Evolutionary conservation across 208 protist species (phyloP).

Genomic region (Trypanosoma congolense): DNA sequence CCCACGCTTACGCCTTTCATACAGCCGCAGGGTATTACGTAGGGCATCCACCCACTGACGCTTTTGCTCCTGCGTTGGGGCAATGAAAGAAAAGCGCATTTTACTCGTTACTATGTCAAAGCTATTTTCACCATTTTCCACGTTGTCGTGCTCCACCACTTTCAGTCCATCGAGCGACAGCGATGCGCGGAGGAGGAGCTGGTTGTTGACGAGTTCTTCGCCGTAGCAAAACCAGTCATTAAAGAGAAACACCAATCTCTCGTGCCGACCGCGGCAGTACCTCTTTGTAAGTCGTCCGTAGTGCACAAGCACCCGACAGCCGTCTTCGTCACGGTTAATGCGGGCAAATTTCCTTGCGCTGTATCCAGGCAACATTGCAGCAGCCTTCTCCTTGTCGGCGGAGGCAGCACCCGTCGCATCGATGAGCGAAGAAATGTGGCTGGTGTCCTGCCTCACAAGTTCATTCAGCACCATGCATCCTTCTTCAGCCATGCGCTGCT

Average conservation of each 20-base stretch:
- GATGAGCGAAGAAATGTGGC: slow-evolving; percentile 48
- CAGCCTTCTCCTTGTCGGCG: background rate
- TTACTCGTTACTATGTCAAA: slow-evolving; percentile 58
- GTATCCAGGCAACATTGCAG: slow-evolving; percentile 1
- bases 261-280: slow-evolving; percentile 57
- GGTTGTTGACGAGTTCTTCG: slow-evolving; percentile 66
- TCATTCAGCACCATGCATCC: slow-evolving; percentile 53
- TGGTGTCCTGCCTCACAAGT: slow-evolving; percentile 47
- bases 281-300: slow-evolving; percentile 64
- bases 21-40: slow-evolving; percentile 37
- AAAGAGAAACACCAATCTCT: slow-evolving; percentile 79
- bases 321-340: slow-evolving; percentile 14
- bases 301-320: slow-evolving; percentile 53
- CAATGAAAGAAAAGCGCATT: slow-evolving; percentile 54
- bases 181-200: slow-evolving; percentile 57
- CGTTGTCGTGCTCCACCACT: slow-evolving; percentile 44
- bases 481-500: slow-evolving; percentile 45
- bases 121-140: slow-evolving; percentile 27
- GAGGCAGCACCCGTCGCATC: slow-evolving; percentile 27
- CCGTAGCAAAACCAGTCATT: slow-evolving; percentile 75
- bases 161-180: slow-evolving; percentile 47
- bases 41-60: slow-evolving; percentile 72
- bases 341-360: slow-evolving; percentile 12
- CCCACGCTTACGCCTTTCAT: slow-evolving; percentile 15
- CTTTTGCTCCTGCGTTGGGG: slow-evolving; percentile 58